Evolutionary conservation across 2,329 filamentous ascomycete genomes (phyloP).

Genomic region (Botrytis fragariae): DNA sequence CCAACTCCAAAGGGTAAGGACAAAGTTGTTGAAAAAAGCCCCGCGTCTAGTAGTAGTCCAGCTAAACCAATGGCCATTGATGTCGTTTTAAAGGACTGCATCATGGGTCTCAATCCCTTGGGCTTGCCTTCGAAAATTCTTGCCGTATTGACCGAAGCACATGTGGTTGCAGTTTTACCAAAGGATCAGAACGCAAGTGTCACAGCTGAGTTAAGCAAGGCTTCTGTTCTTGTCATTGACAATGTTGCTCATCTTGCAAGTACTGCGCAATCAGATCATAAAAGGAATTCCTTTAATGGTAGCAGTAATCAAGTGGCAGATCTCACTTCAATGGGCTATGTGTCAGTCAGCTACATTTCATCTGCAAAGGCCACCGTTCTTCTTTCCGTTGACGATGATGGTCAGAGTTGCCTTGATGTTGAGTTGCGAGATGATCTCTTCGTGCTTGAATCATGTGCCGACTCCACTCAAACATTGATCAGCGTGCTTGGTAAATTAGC

Average conservation of each 20-base stretch:
- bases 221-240: slow-evolving; percentile 80
- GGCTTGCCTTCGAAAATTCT: slow-evolving; percentile 72
- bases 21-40: slow-evolving; percentile 15
- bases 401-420: slow-evolving; percentile 68
- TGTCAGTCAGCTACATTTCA: slow-evolving; percentile 83
- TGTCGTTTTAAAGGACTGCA: slow-evolving; percentile 75
- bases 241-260: slow-evolving; percentile 53
- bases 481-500: slow-evolving; percentile 73
- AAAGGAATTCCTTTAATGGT: slow-evolving; percentile 37
- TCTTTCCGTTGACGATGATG: slow-evolving; percentile 53
- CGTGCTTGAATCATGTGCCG: slow-evolving; percentile 90
- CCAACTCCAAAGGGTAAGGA: slow-evolving; percentile 30
- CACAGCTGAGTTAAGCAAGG: slow-evolving; percentile 70
- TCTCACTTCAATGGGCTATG: slow-evolving; percentile 68
- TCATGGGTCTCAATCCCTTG: slow-evolving; percentile 81
- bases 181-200: slow-evolving; percentile 63
- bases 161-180: slow-evolving; percentile 65
- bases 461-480: slow-evolving; percentile 92
- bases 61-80: slow-evolving; percentile 65
- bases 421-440: slow-evolving; percentile 83
- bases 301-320: slow-evolving; percentile 50
- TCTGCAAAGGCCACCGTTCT: slow-evolving; percentile 69
- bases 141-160: slow-evolving; percentile 75
- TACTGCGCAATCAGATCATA: slow-evolving; percentile 20
- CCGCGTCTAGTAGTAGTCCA: slow-evolving; percentile 24